phyloP scores from a whole-genome alignment of 129 eudicot genomes.

The Lonicera japonica region DNA sequence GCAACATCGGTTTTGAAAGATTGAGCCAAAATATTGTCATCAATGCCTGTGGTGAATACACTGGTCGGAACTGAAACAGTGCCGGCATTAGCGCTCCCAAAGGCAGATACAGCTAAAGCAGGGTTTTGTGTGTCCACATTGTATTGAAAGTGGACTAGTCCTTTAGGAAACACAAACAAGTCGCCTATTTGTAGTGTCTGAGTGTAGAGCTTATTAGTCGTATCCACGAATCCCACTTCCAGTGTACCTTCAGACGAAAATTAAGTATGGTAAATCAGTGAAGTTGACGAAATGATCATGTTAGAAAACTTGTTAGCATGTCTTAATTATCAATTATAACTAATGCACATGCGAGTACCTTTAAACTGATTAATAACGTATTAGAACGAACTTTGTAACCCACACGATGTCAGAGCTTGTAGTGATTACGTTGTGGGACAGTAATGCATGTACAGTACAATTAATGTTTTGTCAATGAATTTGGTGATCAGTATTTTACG shows the following conservation, averaged over 20 bases:
- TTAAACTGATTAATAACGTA: too few relatives aligned
- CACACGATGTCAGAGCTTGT: too few relatives aligned
- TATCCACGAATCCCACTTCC: slow-evolving; percentile 25
- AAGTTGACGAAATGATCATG: too few relatives aligned
- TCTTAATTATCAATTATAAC: too few relatives aligned
- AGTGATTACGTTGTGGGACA: too few relatives aligned
- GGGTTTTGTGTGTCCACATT: slow-evolving; percentile 12
- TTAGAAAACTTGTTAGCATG: too few relatives aligned
- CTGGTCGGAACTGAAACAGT: slow-evolving; percentile 24
- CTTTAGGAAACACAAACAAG: slow-evolving; percentile 27
- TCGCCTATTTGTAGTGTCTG: slow-evolving; percentile 23
- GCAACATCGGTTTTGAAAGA: slow-evolving; percentile 34
- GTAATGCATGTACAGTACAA: too few relatives aligned
- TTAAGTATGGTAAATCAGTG: too few relatives aligned
- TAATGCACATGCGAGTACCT: too few relatives aligned
- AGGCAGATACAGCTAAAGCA: slow-evolving; percentile 25
- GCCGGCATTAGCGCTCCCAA: slow-evolving; percentile 29
- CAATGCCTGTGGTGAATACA: slow-evolving; percentile 16
- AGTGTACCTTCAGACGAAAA: background rate
- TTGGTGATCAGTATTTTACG: too few relatives aligned
- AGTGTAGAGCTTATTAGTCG: slow-evolving; percentile 22
- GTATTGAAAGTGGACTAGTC: slow-evolving; percentile 29
- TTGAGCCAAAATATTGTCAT: slow-evolving; percentile 18
- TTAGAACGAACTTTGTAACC: too few relatives aligned
- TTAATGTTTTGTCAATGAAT: too few relatives aligned